These are phyloP conservation scores for Musa itinerans DNA, from an alignment of 176 grass and related monocot genomes.

Conservation along the genomic window DNA sequence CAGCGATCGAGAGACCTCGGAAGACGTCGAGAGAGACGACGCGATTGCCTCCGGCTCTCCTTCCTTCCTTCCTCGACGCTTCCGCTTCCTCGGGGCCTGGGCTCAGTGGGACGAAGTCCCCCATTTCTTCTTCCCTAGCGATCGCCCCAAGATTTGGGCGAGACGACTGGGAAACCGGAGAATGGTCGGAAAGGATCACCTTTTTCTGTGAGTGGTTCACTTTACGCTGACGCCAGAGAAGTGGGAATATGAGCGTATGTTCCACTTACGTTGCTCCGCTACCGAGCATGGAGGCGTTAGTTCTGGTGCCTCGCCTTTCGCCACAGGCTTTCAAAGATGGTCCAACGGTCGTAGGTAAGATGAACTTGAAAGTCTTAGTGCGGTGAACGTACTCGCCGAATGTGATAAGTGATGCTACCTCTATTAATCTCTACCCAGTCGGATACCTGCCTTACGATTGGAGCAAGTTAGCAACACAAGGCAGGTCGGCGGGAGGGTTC, in stretches of 20 bases:
- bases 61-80: slow-evolving; percentile 8
- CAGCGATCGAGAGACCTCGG: slow-evolving; percentile 45
- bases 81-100: slow-evolving; percentile 9
- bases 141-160: neutral
- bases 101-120: slow-evolving; percentile 30
- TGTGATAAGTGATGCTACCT: neutral
- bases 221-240: neutral
- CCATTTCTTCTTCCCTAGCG: neutral
- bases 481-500: too few species aligned
- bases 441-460: neutral
- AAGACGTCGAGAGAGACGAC: slow-evolving; percentile 41
- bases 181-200: neutral
- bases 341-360: neutral
- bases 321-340: neutral
- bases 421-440: too few species aligned
- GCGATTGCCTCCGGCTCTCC: slow-evolving; percentile 5
- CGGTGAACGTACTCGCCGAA: neutral
- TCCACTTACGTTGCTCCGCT: too few species aligned
- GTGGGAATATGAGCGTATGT: too few species aligned
- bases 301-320: neutral
- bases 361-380: neutral
- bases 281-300: neutral
- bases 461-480: neutral
- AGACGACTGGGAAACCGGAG: neutral
- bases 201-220: neutral